These are phyloP conservation scores for Leccinum laetum DNA, from an alignment of 1,284 basidiomycete species.

Conservation along the genomic window DNA sequence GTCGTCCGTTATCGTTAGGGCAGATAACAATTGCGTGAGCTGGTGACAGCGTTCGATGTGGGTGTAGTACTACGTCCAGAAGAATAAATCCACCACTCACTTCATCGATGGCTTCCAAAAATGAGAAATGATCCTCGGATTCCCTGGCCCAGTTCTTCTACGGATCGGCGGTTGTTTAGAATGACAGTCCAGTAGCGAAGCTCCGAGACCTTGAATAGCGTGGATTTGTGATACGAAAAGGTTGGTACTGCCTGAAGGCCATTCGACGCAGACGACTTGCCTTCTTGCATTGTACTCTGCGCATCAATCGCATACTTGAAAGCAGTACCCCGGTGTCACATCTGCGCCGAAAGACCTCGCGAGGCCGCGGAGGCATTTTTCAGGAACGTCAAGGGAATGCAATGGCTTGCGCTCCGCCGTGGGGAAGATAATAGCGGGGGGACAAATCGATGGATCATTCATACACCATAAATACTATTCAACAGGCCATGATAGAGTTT, in stretches of 20 bases:
- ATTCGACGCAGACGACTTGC: not conserved
- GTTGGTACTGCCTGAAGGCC: not conserved
- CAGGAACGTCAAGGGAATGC: too few species aligned
- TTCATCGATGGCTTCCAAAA: slow-evolving; percentile 34
- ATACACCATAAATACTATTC: too few species aligned
- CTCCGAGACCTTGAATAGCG: slow-evolving; percentile 42
- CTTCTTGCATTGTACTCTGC: not conserved
- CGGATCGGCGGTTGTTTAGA: slow-evolving; percentile 31
- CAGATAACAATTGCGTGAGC: slow-evolving; percentile 15
- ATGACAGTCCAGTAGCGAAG: slow-evolving; percentile 42
- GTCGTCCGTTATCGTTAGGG: too few species aligned
- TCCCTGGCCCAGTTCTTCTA: slow-evolving; percentile 43
- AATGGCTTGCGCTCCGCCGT: too few species aligned
- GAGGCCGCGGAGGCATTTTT: too few species aligned
- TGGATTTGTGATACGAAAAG: slow-evolving; percentile 15
- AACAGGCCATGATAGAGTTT: too few species aligned
- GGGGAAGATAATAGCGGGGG: too few species aligned
- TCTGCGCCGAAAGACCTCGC: too few species aligned
- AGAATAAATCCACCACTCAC: slow-evolving; percentile 20
- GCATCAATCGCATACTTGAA: not conserved
- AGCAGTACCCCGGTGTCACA: not conserved
- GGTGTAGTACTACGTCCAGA: too few species aligned
- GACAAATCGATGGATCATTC: too few species aligned
- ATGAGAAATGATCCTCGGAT: slow-evolving; percentile 41
- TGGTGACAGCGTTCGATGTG: not conserved